Percentiles rank a stretch among this genome's conserved stretches.
phyloP scores from a whole-genome alignment of 2,329 filamentous ascomycete genomes.

The Lasiodiplodia citricola region DNA sequence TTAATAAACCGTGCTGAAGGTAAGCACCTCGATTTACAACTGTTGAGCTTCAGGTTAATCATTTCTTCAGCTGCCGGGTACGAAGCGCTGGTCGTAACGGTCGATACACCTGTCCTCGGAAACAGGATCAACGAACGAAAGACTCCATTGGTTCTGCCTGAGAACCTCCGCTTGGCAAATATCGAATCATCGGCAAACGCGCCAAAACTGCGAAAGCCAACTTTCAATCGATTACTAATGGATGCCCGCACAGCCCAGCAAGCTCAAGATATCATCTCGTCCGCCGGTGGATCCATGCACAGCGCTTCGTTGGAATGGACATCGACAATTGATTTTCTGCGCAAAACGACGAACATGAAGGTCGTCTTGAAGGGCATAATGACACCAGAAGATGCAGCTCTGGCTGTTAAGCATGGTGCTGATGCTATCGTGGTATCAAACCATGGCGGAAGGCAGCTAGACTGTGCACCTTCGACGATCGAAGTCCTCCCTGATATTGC shows the following conservation, averaged over 20 bases:
- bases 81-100: constrained; percentile 38
- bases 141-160: not conserved
- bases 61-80: constrained; percentile 33
- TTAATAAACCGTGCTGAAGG: constrained; percentile 36
- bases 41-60: not conserved
- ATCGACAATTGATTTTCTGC: not conserved
- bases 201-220: constrained; percentile 17
- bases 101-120: constrained; percentile 39
- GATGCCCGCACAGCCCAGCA: constrained; percentile 32
- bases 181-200: constrained; percentile 2
- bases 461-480: constrained; percentile 46
- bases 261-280: constrained; percentile 27
- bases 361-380: constrained; percentile 50
- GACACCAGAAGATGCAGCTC: constrained; percentile 46
- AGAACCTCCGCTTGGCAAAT: constrained; percentile 35
- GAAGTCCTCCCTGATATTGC: constrained; percentile 52
- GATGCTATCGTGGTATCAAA: constrained; percentile 57
- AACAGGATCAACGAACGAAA: constrained; percentile 39
- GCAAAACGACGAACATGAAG: constrained; percentile 30
- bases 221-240: constrained; percentile 29
- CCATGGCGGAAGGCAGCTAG: constrained; percentile 59
- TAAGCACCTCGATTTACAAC: rapidly evolving
- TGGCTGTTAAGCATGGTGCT: constrained; percentile 49
- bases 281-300: constrained; percentile 27
- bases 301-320: constrained; percentile 32